Percentiles rank a stretch among this genome's conserved stretches.
Evolutionary conservation across 139 green algal species (phyloP).

Genomic region (Ulvella scutata): DNA sequence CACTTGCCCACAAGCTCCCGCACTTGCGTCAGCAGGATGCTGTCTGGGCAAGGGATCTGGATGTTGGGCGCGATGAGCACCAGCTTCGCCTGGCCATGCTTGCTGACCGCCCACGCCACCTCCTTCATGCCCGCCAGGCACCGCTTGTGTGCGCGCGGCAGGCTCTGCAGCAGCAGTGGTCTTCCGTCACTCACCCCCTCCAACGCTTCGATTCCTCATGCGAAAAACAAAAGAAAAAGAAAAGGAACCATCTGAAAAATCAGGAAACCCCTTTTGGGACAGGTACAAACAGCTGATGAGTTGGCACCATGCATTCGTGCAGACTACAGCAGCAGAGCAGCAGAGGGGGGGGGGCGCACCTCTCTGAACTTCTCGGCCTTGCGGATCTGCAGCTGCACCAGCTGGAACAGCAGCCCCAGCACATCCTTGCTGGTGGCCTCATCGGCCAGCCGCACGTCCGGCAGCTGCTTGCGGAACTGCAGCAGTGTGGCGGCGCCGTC

Average conservation of each 20-base stretch:
- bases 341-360: too few species aligned
- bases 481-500: not conserved
- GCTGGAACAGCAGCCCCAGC: not conserved
- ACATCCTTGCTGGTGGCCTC: not conserved
- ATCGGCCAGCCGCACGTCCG: not conserved
- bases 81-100: not conserved
- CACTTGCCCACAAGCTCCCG: not conserved
- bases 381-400: not conserved
- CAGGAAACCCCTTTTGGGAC: too few species aligned
- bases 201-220: too few species aligned
- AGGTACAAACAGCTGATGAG: too few species aligned
- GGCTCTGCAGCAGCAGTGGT: not conserved
- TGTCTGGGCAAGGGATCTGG: not conserved
- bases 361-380: not conserved
- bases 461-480: not conserved
- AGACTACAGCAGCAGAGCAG: too few species aligned
- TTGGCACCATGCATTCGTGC: too few species aligned
- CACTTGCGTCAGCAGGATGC: not conserved
- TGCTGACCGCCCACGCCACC: not conserved
- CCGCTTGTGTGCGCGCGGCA: not conserved
- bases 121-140: not conserved
- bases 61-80: not conserved
- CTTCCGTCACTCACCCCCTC: too few species aligned
- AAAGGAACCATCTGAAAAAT: too few species aligned
- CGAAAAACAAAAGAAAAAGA: too few species aligned